Evolutionary conservation across 345 rosid species (phyloP), one percentile per base, ranked within the genome.

Genomic region (Crucihimalaya himalaica): DNA sequence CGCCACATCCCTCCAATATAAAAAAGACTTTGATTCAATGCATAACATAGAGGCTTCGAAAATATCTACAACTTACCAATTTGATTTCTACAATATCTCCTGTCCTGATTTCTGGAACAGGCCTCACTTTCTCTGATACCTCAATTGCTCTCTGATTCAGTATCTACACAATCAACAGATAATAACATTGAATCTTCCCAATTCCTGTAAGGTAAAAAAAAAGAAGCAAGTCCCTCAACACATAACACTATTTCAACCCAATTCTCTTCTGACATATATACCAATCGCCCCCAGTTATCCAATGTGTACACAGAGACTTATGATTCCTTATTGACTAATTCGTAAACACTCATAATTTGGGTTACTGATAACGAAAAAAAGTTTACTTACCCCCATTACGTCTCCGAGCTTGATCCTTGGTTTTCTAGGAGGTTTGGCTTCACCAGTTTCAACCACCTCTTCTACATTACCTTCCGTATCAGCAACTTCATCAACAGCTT

Each of bases 61-160:
- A 73, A 68, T 2, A 51, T 27, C 57, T 10, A 57, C 16, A 66
- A 56, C 62, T 78, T 88, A 89, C 97, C 88, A 89, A 68, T 81
- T 89, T 91, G 79, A 93, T 86, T 77, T 86, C 83, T 29, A 94
- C 83, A 39, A 94, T 50, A 81, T 94, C 96, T 37, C 97, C 96
- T 1, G 91, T 82, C 80, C 97, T 91, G 27, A 88, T 63, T 72
- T 89, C 96, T 8, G 97, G 98, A 62, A 82, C 65, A 0, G 95
- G 93, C 61, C 96, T 85, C 72, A 69, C 88, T 42, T 75, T 80
- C 79, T 85, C 85, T 10, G 92, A 71, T 10, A 87, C 98, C 77
- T 89, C 96, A 57, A 94, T 20, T 31, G 93, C 97, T 74, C 78
- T 83, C 79, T 80, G 82, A 68, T 91, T 91, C 82, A 94, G 72